Percentiles rank a stretch among this genome's conserved stretches.
Evolutionary conservation across 2,329 filamentous ascomycete genomes (phyloP).

Genomic region (Canariomyces notabilis): DNA sequence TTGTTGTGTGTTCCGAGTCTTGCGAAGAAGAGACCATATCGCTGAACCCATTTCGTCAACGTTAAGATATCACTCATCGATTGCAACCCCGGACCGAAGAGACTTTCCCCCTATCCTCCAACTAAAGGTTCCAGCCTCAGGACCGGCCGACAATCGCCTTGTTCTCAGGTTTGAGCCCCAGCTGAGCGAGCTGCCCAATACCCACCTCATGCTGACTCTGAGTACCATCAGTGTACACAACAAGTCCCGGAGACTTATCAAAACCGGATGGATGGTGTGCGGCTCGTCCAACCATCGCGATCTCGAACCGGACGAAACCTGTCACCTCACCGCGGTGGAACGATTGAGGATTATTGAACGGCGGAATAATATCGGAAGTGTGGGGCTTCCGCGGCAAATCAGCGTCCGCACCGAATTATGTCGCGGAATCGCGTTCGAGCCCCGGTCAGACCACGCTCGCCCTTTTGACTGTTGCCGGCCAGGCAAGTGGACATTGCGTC

Average conservation of each 20-base stretch:
- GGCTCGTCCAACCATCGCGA: neutral
- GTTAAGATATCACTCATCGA: too few relatives aligned
- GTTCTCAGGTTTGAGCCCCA: neutral
- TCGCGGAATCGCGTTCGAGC: slow-evolving; percentile 5
- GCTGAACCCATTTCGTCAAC: too few relatives aligned
- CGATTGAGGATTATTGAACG: slow-evolving; percentile 5
- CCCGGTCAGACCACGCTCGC: slow-evolving; percentile 1
- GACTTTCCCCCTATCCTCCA: too few relatives aligned
- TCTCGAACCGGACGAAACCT: slow-evolving; percentile 1
- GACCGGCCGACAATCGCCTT: neutral
- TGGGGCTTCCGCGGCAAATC: slow-evolving; percentile 21
- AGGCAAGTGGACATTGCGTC: slow-evolving; percentile 20
- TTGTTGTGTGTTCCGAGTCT: too few relatives aligned
- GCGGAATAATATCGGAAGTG: slow-evolving; percentile 11
- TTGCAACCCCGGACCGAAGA: too few relatives aligned
- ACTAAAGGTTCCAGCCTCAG: neutral
- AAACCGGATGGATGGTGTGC: neutral
- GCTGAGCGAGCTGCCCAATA: neutral
- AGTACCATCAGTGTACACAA: too few relatives aligned
- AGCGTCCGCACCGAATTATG: slow-evolving; percentile 18
- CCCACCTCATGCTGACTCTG: neutral
- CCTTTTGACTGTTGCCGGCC: slow-evolving; percentile 10
- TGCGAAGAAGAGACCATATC: too few relatives aligned
- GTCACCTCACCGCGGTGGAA: slow-evolving; percentile 8
- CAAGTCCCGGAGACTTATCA: too few relatives aligned